Base-by-base conservation (phyloP, 2,329 filamentous ascomycete genomes). In the Meredithiella fracta region DNA sequence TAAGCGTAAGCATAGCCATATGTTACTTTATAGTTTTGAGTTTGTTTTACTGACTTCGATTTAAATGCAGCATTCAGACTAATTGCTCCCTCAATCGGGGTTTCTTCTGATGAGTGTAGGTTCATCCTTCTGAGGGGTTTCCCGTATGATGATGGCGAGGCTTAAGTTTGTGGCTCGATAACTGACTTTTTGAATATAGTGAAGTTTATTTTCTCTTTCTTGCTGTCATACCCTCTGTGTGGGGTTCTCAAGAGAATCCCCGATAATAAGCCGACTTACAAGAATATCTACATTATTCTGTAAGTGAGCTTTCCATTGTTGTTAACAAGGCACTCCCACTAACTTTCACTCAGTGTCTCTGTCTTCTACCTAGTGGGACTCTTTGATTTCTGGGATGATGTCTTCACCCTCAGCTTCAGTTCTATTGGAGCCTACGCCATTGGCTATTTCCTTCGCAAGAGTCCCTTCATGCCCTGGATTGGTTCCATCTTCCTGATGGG, bases 401-500 rank as follows among this genome's bases (percentile, higher is more conserved):
- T 94, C 14, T 77, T 78, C 40, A 95, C 90, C 1, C 72, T 98
- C 40, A 67, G 85, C 58, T 82, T 94, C 65, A 89, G 86, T 65
- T 81, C 91, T 0, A 78, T 76, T 17, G 90, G 81, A 52, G 80
- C 86, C 53, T 98, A 96, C 66, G 73, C 77, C 60, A 92, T 98
- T 62, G 85, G 91, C 54, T 80, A 84, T 62, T 90, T 82, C 66
- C 73, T 97, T 47, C 78, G 88, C 61, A 68, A 67, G 37, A 90
- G 88, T 20, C 87, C 88, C 0, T 86, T 91, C 66, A 98, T 98
- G 92, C 92, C 92, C 72, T 98, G 92, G 92, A 75, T 96, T 52
- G 89, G 82, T 59, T 98, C 98, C 68, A 74, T 87, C 52, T 96
- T 94, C 65, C 73, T 95, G 57, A 97, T 98, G 91, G 83, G 83